Percentiles rank a stretch among this genome's conserved stretches.
Conservation (phyloP, 768 basidiomycete species). For the Naganishia antarctica region DNA sequence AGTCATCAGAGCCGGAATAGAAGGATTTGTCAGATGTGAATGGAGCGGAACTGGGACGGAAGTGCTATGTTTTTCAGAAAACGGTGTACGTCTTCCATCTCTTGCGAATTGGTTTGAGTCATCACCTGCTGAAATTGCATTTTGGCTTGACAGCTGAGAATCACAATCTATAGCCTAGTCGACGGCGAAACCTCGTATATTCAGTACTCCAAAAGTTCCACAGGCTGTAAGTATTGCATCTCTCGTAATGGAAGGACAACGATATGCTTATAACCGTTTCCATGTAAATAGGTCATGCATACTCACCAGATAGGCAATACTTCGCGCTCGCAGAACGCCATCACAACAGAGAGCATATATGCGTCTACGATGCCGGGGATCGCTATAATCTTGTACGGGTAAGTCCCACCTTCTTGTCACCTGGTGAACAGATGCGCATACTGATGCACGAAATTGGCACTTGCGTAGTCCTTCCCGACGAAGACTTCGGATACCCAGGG, state of each 20-base stretch:
- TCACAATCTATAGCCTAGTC: constrained; percentile 78
- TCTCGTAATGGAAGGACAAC: background rate
- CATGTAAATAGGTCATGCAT: constrained; percentile 33
- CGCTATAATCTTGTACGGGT: constrained; percentile 39
- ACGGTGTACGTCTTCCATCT: constrained; percentile 66
- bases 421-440: too few species aligned
- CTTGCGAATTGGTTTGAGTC: background rate
- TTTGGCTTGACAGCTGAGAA: constrained; percentile 59
- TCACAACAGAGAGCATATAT: constrained; percentile 79
- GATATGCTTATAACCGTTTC: background rate
- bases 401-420: constrained; percentile 1
- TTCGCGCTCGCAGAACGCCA: constrained; percentile 82
- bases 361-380: constrained; percentile 64
- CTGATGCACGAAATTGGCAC: constrained; percentile 12
- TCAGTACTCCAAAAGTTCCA: constrained; percentile 76
- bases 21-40: constrained; percentile 78
- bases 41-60: constrained; percentile 84
- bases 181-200: constrained; percentile 61
- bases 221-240: constrained; percentile 57
- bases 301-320: constrained; percentile 65
- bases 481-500: constrained; percentile 58
- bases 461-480: constrained; percentile 69
- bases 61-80: constrained; percentile 83
- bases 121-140: constrained; percentile 16
- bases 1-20: constrained; percentile 58